A percentile compares a stretch with the other conserved stretches of the same genome.
These are phyloP conservation scores for Epithele typhae DNA, from an alignment of 768 basidiomycete species.

Conservation along the genomic window DNA sequence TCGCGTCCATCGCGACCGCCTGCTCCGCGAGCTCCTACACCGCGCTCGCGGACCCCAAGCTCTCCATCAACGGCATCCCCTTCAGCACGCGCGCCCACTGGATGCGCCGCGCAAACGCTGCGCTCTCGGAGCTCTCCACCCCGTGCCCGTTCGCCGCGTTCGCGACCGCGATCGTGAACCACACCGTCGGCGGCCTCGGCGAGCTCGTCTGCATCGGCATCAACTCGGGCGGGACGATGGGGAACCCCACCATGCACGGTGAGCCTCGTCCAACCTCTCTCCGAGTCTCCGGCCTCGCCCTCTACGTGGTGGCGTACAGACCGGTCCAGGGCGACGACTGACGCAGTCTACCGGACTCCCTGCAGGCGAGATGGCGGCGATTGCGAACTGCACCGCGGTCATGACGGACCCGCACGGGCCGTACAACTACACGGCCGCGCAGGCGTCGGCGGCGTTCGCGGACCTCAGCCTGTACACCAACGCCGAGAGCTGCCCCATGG, in stretches of 20 bases:
- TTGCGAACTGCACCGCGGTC: constrained; percentile 12
- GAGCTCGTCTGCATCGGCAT: constrained; percentile 11
- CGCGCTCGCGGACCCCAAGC: background rate
- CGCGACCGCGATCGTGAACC: constrained; percentile 11
- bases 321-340: background rate
- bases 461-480: constrained; percentile 12
- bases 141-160: constrained; percentile 9
- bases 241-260: constrained; percentile 11
- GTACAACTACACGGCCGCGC: constrained; percentile 2
- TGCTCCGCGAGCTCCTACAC: background rate
- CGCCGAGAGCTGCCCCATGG: constrained; percentile 15
- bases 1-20: background rate
- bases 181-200: constrained; percentile 5
- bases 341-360: too few species aligned
- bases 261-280: too few species aligned
- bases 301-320: background rate
- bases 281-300: too few species aligned
- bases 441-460: constrained; percentile 8
- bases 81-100: constrained; percentile 5
- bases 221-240: constrained; percentile 3
- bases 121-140: background rate
- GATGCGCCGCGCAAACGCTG: constrained; percentile 10
- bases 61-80: constrained; percentile 8
- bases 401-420: constrained; percentile 8
- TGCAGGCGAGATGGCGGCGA: constrained; percentile 11